Evolutionary conservation across 305 asterid genomes (phyloP).

Genomic region (Fraxinus ornus): DNA sequence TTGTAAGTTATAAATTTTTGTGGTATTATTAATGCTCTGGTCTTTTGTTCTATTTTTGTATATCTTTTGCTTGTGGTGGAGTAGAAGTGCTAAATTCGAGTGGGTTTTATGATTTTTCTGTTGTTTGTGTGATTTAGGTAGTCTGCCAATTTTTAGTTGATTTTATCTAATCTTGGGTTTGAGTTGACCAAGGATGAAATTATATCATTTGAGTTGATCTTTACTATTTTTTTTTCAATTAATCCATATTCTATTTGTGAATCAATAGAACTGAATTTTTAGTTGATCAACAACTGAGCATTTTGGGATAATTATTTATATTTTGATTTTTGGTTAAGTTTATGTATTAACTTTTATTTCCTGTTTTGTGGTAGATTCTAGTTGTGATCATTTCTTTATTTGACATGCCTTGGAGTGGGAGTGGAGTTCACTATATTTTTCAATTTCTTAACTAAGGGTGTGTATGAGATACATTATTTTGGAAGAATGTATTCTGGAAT

Average conservation of each 20-base stretch:
- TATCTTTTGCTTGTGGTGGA: conserved; percentile 8
- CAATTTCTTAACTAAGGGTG: background rate
- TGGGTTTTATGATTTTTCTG: conserved; percentile 6
- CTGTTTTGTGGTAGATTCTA: background rate
- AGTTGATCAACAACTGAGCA: conserved; percentile 6
- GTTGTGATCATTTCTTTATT: conserved; percentile 10
- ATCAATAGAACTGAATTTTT: background rate
- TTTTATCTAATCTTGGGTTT: background rate
- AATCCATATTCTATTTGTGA: background rate
- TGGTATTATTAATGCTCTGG: conserved; percentile 22
- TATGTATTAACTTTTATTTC: background rate
- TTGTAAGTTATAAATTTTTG: background rate
- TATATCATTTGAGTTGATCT: background rate
- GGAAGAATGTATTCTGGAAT: too few species aligned
- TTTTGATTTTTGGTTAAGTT: background rate
- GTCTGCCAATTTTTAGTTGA: background rate
- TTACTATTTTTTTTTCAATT: background rate
- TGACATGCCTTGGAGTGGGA: background rate
- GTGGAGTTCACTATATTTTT: background rate
- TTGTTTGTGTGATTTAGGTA: background rate
- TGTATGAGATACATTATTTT: too few species aligned
- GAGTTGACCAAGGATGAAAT: conserved; percentile 14
- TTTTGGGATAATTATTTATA: background rate
- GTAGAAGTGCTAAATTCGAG: conserved; percentile 8
- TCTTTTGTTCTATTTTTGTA: conserved; percentile 16